Percentiles rank a stretch among this genome's conserved stretches.
Conservation (phyloP, 2,329 filamentous ascomycete species). For the Amauroascus verrucosus region DNA sequence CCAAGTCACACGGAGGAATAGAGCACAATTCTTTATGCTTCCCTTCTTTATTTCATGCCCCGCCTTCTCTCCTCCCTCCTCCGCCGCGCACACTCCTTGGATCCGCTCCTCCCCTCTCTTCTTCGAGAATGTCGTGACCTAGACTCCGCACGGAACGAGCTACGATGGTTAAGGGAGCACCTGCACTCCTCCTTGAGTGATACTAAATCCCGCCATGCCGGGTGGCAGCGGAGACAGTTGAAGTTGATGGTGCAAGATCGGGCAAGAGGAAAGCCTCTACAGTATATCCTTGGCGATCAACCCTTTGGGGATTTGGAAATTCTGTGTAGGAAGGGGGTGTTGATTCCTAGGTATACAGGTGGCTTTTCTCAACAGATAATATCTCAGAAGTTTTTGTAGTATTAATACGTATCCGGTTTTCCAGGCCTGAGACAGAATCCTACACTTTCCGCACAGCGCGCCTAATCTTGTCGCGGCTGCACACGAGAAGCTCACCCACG, state of each 20-base stretch:
- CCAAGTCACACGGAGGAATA: no score
- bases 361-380: background rate
- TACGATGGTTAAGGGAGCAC: constrained; percentile 39
- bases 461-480: constrained; percentile 26
- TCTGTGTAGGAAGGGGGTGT: constrained; percentile 60
- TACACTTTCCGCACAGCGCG: constrained; percentile 50
- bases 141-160: constrained; percentile 36
- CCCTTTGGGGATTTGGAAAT: constrained; percentile 81
- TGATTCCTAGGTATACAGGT: constrained; percentile 59
- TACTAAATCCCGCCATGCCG: background rate
- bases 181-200: constrained; percentile 20
- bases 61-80: constrained; percentile 32
- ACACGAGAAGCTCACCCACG: background rate
- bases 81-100: constrained; percentile 26
- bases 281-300: constrained; percentile 81
- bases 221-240: constrained; percentile 26
- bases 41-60: constrained; percentile 37
- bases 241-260: constrained; percentile 34
- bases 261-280: constrained; percentile 62
- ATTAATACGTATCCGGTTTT: background rate
- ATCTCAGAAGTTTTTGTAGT: background rate
- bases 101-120: constrained; percentile 33
- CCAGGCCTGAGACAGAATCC: constrained; percentile 58
- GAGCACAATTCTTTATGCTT: no score
- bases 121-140: constrained; percentile 38